Conservation (phyloP, 768 basidiomycete genomes). For the Russula earlei region DNA sequence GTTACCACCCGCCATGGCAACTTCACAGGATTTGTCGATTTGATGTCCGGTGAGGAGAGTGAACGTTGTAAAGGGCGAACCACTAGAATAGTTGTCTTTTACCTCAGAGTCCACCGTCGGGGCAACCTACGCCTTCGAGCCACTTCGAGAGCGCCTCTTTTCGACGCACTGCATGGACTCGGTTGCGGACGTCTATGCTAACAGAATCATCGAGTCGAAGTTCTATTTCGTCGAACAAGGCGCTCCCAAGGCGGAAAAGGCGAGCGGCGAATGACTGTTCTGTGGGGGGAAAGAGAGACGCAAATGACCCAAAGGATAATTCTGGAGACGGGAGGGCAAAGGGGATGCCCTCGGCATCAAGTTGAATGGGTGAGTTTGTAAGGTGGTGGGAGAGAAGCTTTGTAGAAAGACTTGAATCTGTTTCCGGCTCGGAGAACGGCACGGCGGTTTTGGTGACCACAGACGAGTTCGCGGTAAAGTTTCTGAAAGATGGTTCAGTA, state of each 20-base stretch:
- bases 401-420: conserved; percentile 36
- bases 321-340: conserved; percentile 52
- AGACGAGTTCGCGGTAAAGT: conserved; percentile 53
- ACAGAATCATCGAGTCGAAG: conserved; percentile 47
- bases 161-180: conserved; percentile 54
- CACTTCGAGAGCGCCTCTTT: conserved; percentile 76
- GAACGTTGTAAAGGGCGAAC: conserved; percentile 51
- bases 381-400: conserved; percentile 73
- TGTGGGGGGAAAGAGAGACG: conserved; percentile 55
- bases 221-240: conserved; percentile 80
- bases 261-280: conserved; percentile 68
- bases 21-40: conserved; percentile 69
- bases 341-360: conserved; percentile 62
- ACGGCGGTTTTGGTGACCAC: conserved; percentile 43
- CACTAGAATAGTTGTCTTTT: conserved; percentile 35
- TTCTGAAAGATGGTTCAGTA: conserved; percentile 27
- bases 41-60: conserved; percentile 81
- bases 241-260: conserved; percentile 80
- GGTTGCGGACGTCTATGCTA: conserved; percentile 52
- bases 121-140: conserved; percentile 67
- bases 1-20: conserved; percentile 66
- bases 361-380: conserved; percentile 57
- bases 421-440: conserved; percentile 30
- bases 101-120: conserved; percentile 66
- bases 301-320: conserved; percentile 74